Evolutionary conservation across 176 grass and related monocot genomes (phyloP).

Genomic region (Paspalum notatum): DNA sequence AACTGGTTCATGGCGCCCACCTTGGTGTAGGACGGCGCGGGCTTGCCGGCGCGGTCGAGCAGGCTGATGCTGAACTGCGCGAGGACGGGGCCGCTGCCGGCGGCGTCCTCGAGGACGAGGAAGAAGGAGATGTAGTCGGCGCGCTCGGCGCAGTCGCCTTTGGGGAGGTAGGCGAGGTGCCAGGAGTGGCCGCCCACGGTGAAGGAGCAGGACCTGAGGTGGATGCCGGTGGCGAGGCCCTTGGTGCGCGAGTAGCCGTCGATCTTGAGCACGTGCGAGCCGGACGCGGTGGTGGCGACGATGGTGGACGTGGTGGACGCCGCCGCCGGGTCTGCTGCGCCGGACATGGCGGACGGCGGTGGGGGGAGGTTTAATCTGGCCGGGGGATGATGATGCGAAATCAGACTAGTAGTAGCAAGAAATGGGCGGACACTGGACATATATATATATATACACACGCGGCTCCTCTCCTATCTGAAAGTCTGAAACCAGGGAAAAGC

Average conservation of each 20-base stretch:
- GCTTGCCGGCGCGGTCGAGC: slow-evolving; percentile 15
- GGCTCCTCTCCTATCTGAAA: no score
- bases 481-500: no score
- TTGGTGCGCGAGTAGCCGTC: slow-evolving; percentile 33
- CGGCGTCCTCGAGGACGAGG: slow-evolving; percentile 19
- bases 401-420: no score
- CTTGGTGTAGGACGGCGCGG: not conserved
- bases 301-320: not conserved
- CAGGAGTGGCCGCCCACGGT: slow-evolving; percentile 28
- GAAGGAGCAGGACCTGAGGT: slow-evolving; percentile 41
- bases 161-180: slow-evolving; percentile 46
- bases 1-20: not conserved
- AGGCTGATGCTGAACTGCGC: slow-evolving; percentile 23
- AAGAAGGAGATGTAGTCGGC: slow-evolving; percentile 30
- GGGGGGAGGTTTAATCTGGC: no score
- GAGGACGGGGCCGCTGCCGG: not conserved
- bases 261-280: slow-evolving; percentile 21
- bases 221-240: slow-evolving; percentile 20
- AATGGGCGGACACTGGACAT: no score
- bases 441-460: no score
- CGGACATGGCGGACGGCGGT: not conserved
- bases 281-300: not conserved
- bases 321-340: no score
- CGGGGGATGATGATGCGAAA: no score
- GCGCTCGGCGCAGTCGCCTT: not conserved